A percentile compares a stretch with the other conserved stretches of the same genome.
Evolutionary conservation across 2,329 filamentous ascomycete genomes (phyloP).

Genomic region (Pseudomassariella vexata): DNA sequence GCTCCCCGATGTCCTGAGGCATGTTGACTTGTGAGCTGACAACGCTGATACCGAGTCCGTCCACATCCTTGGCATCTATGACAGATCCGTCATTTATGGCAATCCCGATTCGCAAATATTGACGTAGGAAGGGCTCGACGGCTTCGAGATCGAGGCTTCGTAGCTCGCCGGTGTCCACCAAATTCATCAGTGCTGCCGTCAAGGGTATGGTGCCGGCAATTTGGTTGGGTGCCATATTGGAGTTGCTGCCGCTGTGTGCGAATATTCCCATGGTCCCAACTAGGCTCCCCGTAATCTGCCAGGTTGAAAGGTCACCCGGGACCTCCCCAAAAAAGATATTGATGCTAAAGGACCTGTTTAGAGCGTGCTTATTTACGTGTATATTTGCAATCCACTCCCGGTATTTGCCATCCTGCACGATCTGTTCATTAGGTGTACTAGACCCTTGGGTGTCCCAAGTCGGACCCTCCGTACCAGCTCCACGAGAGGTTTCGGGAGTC

Average conservation of each 20-base stretch:
- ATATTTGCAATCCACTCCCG: constrained; percentile 67
- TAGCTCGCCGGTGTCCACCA: constrained; percentile 31
- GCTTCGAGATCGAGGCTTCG: constrained; percentile 27
- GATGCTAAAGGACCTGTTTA: constrained; percentile 57
- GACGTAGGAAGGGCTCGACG: constrained; percentile 35
- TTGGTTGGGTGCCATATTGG: constrained; percentile 15
- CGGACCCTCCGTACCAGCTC: background rate
- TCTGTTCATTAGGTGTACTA: background rate
- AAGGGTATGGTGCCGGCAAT: constrained; percentile 46
- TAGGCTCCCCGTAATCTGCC: constrained; percentile 48
- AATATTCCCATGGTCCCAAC: constrained; percentile 58
- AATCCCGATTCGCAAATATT: constrained; percentile 29
- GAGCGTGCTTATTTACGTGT: constrained; percentile 51
- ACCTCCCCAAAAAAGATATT: constrained; percentile 62
- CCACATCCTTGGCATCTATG: constrained; percentile 20
- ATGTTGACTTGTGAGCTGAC: constrained; percentile 18
- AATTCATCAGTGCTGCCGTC: constrained; percentile 40
- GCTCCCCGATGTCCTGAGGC: background rate
- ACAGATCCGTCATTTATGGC: constrained; percentile 20
- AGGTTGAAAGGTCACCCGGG: constrained; percentile 36
- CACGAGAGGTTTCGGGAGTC: background rate
- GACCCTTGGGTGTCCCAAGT: background rate
- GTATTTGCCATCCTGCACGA: constrained; percentile 26
- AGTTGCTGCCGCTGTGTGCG: constrained; percentile 22
- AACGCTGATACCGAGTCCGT: constrained; percentile 28